Evolutionary conservation across 805 yeast species (phyloP).

Genomic region (Babjeviella inositovora): DNA sequence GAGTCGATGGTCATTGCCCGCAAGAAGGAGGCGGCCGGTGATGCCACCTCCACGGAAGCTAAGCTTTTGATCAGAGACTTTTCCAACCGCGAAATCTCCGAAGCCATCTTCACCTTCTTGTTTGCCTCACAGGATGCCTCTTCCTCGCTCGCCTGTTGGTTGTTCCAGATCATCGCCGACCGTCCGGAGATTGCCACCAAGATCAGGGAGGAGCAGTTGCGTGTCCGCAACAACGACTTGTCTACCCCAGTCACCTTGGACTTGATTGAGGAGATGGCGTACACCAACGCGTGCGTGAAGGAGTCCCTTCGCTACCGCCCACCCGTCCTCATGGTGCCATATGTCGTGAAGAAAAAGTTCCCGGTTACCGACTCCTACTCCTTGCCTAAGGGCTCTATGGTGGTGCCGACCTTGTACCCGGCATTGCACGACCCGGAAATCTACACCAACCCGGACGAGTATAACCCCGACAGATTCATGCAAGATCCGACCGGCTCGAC

Average conservation of each 20-base stretch:
- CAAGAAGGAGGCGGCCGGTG: constrained; percentile 22
- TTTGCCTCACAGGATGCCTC: constrained; percentile 98
- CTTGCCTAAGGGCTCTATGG: constrained; percentile 95
- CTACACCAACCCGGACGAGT: constrained; percentile 86
- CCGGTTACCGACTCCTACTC: constrained; percentile 74
- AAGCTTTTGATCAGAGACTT: constrained; percentile 65
- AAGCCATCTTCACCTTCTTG: constrained; percentile 89
- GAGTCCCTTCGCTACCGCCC: constrained; percentile 93
- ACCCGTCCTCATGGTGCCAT: constrained; percentile 97
- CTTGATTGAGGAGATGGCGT: constrained; percentile 72
- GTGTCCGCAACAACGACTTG: constrained; percentile 69
- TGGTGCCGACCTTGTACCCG: constrained; percentile 91
- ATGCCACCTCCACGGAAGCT: constrained; percentile 34
- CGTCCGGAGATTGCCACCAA: constrained; percentile 81
- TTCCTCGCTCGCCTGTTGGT: constrained; percentile 94
- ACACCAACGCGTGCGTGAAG: constrained; percentile 81
- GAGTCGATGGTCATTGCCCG: constrained; percentile 65
- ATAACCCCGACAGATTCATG: constrained; percentile 92
- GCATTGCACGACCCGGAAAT: constrained; percentile 96
- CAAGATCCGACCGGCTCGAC: constrained; percentile 54
- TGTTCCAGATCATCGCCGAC: constrained; percentile 91
- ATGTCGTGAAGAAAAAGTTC: constrained; percentile 75
- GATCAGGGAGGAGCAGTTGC: constrained; percentile 83
- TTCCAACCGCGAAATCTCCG: constrained; percentile 82
- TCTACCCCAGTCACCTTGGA: constrained; percentile 43